Evolutionary conservation across 129 eudicot species (phyloP), one percentile per base, ranked within the genome.

Genomic region (Artemisia tridentata): DNA sequence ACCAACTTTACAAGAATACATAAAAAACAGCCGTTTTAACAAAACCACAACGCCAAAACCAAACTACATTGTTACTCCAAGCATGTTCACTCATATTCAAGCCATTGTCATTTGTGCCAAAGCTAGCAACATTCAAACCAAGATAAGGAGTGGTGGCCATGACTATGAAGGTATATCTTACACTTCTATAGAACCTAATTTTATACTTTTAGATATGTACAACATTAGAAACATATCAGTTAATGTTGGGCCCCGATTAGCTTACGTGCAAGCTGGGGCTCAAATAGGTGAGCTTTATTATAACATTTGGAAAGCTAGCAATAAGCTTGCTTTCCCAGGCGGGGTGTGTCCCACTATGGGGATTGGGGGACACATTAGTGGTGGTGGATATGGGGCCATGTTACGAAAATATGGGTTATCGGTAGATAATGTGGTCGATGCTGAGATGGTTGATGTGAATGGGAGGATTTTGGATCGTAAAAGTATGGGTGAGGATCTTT

Each of bases 311-410:
- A 41, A 45, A 47, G 67, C 55, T 45, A 72, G 76, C 56, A 72
- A 72, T 20, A 64, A 16, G 11, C 76, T 57, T 21, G 76, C 43
- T 14, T 72, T 72, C 27, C 68, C 76, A 11, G 68, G 58, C 11
- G 76, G 76, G 48, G 58, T 72, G 14, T 72, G 76, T 45, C 76
- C 76, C 16, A 72, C 76, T 4, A 10, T 72, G 23, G 76, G 76
- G 34, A n/a, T 72, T 23, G 76, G 76, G 59, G 76, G 76, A 21
- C 76, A 72, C 11, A 72, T 72, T 21, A 59, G 76, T 58, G 76
- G 76, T 1, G 76, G 76, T 21, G 76, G 76, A 48, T 72, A 72
- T 7, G 76, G 76, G 9, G 57, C 55, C 68, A 72, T 72, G 76
- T 59, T 72, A 57, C 65, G 76, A 11, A 59, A 72, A 72, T 72